Evolutionary conservation across 345 rosid genomes (phyloP).

Genomic region (Turnera subulata): DNA sequence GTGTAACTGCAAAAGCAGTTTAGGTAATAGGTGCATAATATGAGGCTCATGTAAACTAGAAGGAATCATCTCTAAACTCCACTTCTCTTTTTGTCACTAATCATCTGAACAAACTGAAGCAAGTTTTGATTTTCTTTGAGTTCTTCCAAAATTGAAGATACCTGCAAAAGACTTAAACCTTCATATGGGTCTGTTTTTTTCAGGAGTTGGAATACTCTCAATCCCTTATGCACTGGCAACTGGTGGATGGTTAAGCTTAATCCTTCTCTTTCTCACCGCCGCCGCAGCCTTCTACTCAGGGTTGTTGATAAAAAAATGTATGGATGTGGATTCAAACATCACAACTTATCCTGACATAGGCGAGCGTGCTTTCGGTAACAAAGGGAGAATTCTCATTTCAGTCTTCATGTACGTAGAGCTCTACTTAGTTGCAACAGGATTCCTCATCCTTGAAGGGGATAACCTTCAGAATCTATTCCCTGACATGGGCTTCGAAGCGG

Average conservation of each 20-base stretch:
- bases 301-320: constrained; percentile 67
- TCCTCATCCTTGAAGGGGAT: constrained; percentile 88
- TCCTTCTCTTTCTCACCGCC: constrained; percentile 53
- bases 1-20: too few relatives aligned
- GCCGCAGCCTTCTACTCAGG: constrained; percentile 60
- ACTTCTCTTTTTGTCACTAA: background rate
- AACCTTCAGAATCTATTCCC: constrained; percentile 65
- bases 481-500: constrained; percentile 36
- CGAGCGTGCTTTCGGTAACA: constrained; percentile 65
- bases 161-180: background rate
- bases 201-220: constrained; percentile 90
- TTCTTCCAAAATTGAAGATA: too few relatives aligned
- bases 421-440: constrained; percentile 74
- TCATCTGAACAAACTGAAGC: too few relatives aligned
- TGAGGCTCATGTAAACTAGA: too few relatives aligned
- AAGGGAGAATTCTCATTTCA: constrained; percentile 52
- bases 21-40: too few relatives aligned
- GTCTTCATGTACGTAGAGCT: constrained; percentile 75
- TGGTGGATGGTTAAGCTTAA: constrained; percentile 90
- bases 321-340: constrained; percentile 65
- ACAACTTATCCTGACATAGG: constrained; percentile 83
- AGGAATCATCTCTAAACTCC: too few relatives aligned
- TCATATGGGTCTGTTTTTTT: background rate
- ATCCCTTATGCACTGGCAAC: constrained; percentile 78
- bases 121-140: background rate